Conservation (phyloP, 768 basidiomycete genomes). For the Antrodiella citrinella region DNA sequence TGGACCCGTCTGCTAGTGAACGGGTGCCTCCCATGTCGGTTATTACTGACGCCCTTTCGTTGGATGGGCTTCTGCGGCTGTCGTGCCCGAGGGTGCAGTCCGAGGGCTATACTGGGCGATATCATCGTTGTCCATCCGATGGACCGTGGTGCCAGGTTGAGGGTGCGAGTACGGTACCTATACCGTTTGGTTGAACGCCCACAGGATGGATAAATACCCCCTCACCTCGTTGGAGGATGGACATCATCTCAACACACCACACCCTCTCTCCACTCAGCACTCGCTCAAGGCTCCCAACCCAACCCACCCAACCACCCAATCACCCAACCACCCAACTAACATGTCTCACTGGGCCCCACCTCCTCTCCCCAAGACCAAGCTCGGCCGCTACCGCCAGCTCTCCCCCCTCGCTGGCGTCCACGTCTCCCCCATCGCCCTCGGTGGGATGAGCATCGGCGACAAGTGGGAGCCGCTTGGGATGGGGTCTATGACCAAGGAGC, state of each 20-base stretch:
- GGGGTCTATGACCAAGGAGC: slow-evolving; percentile 27
- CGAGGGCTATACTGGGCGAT: not conserved
- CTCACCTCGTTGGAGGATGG: not conserved
- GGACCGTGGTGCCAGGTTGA: not conserved
- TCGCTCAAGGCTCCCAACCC: not conserved
- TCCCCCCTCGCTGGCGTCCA: slow-evolving; percentile 25
- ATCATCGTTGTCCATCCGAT: not conserved
- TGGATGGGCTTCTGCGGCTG: not conserved
- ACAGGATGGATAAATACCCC: not conserved
- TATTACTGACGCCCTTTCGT: not conserved
- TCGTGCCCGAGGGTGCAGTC: not conserved
- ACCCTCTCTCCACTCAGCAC: not conserved
- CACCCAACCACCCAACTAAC: too few relatives aligned
- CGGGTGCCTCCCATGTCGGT: not conserved
- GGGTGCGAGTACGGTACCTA: not conserved
- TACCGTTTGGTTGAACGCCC: not conserved
- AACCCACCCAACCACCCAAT: not conserved
- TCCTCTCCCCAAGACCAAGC: slow-evolving; percentile 14
- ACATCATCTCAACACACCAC: not conserved
- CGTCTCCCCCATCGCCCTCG: slow-evolving; percentile 29
- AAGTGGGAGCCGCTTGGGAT: slow-evolving; percentile 22
- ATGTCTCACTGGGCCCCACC: slow-evolving; percentile 8
- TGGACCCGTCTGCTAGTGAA: not conserved
- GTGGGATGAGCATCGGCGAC: slow-evolving; percentile 30
- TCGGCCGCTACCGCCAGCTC: slow-evolving; percentile 24